Evolutionary conservation across 495 filamentous ascomycete genomes (phyloP).

Genomic region (Lasiosphaeria hispida): DNA sequence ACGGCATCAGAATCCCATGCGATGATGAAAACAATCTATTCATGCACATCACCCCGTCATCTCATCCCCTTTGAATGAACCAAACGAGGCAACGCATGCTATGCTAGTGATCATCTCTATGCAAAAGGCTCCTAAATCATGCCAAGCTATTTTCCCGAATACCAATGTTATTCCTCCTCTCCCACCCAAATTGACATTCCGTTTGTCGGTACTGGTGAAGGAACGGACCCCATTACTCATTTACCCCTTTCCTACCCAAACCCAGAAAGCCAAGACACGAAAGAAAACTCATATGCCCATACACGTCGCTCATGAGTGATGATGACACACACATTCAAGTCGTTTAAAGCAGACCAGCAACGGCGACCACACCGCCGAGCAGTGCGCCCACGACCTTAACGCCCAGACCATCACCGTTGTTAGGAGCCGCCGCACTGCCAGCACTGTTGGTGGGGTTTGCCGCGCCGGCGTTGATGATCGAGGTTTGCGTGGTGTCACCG

Average conservation of each 20-base stretch:
- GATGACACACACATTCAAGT: neutral
- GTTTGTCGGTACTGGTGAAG: neutral
- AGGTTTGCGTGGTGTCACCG: constrained; percentile 36
- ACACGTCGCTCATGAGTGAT: neutral
- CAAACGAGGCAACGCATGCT: too few relatives aligned
- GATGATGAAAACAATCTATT: too few relatives aligned
- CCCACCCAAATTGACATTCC: too few relatives aligned
- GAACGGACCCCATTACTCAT: neutral
- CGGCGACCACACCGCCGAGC: constrained; percentile 37
- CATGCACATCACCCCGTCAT: too few relatives aligned
- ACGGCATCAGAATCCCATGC: too few relatives aligned
- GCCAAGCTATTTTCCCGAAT: too few relatives aligned
- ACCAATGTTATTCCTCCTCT: too few relatives aligned
- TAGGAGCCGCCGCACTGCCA: neutral
- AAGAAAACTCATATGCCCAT: constrained; percentile 1
- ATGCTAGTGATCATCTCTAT: too few relatives aligned
- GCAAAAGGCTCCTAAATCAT: too few relatives aligned
- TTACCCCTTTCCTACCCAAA: neutral
- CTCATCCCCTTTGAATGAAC: too few relatives aligned
- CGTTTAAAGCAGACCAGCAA: constrained; percentile 40
- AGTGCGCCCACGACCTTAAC: constrained; percentile 40
- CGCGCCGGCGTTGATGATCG: constrained; percentile 15
- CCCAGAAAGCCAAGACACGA: neutral
- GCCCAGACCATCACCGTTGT: constrained; percentile 18
- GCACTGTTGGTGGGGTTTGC: constrained; percentile 9